Percentiles rank a stretch among this genome's conserved stretches.
These are phyloP conservation scores for Lactarius trivialis DNA, from an alignment of 768 basidiomycete genomes.

Conservation along the genomic window DNA sequence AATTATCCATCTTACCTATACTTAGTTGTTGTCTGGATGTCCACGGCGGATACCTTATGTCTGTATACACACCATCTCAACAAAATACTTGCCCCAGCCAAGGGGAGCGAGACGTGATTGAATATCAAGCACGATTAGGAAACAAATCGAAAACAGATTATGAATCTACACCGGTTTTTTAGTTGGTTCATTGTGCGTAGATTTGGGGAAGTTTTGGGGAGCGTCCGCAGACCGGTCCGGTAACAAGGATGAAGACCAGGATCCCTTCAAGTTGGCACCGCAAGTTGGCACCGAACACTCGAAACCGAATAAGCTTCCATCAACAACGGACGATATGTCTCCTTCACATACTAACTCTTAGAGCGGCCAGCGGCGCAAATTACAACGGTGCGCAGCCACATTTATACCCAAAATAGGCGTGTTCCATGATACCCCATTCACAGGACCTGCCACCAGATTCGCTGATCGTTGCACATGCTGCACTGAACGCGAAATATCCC, in stretches of 20 bases:
- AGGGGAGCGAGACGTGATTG: not conserved
- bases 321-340: constrained; percentile 18
- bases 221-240: too few species aligned
- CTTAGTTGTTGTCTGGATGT: constrained; percentile 22
- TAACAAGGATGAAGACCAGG: too few species aligned
- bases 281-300: constrained; percentile 39
- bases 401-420: not conserved
- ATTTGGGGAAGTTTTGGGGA: too few species aligned
- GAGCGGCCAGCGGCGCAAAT: constrained; percentile 15
- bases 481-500: constrained; percentile 65
- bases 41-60: constrained; percentile 21
- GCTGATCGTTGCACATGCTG: constrained; percentile 60
- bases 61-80: constrained; percentile 19
- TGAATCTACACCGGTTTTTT: too few species aligned
- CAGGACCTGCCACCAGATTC: constrained; percentile 50
- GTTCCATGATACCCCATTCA: not conserved
- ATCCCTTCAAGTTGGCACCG: too few species aligned
- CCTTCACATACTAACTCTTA: constrained; percentile 2
- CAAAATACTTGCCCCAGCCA: not conserved
- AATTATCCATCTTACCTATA: constrained; percentile 22
- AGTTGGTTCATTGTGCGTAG: too few species aligned
- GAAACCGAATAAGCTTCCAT: constrained; percentile 27
- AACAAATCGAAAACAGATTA: too few species aligned
- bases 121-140: not conserved
- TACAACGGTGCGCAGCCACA: not conserved